These are phyloP conservation scores for Penicillium griseofulvum DNA, from an alignment of 2,329 filamentous ascomycete species.

Conservation along the genomic window DNA sequence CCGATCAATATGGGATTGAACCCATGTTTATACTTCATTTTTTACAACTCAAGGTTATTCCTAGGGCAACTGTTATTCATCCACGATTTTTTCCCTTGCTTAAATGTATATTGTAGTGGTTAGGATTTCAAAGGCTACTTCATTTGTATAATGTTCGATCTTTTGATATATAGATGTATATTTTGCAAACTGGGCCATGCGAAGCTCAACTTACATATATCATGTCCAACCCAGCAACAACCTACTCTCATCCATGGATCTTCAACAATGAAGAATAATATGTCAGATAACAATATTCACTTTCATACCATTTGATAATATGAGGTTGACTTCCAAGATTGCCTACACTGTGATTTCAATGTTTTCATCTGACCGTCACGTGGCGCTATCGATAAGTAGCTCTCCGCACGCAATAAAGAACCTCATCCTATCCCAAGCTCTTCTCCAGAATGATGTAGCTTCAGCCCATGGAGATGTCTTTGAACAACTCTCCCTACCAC, in stretches of 20 bases:
- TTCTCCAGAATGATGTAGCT: constrained; percentile 31
- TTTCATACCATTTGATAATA: neutral
- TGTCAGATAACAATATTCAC: no score
- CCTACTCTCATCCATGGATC: no score
- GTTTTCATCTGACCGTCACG: neutral
- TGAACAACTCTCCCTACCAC: constrained; percentile 21
- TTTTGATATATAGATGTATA: neutral
- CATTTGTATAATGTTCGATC: neutral
- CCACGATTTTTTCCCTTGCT: neutral
- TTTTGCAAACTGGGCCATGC: neutral
- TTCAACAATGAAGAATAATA: neutral
- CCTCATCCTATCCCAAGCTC: constrained; percentile 2
- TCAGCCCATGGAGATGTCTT: constrained; percentile 34
- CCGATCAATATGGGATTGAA: neutral
- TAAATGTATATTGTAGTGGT: neutral
- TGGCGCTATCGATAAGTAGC: constrained; percentile 33
- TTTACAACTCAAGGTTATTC: neutral
- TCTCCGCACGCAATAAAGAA: constrained; percentile 5
- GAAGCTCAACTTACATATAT: neutral
- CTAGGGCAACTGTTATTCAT: no score
- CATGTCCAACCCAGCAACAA: neutral
- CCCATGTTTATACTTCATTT: neutral
- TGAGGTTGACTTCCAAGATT: neutral
- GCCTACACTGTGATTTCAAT: no score
- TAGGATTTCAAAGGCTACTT: neutral